Percentiles rank a stretch among this genome's conserved stretches.
Conservation (phyloP, 169 alveolate species). For the Plasmodium fragile region DNA sequence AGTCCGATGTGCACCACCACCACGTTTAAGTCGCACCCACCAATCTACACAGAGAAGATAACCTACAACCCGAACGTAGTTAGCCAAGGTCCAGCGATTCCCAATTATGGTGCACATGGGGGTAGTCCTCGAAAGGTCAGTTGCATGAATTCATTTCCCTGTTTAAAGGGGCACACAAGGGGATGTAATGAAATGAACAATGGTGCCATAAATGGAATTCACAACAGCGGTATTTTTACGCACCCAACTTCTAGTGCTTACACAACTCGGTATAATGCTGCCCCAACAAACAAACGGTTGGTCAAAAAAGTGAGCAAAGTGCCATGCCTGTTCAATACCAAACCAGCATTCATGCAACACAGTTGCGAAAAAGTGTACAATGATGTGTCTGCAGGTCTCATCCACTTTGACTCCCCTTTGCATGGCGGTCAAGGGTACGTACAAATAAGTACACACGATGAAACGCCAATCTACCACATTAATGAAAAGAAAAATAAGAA, state of each 20-base stretch:
- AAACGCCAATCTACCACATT: background rate
- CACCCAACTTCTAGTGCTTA: background rate
- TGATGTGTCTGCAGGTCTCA: background rate
- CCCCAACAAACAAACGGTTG: background rate
- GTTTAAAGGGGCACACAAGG: conserved; percentile 5
- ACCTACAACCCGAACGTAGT: conserved; percentile 12
- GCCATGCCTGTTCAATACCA: background rate
- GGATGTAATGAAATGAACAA: background rate
- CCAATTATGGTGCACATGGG: background rate
- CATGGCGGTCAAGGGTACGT: background rate
- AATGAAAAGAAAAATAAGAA: background rate
- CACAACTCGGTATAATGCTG: background rate
- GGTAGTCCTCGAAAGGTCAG: conserved; percentile 4
- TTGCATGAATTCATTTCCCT: conserved; percentile 45
- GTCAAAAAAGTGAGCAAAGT: background rate
- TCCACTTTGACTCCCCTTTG: conserved; percentile 4
- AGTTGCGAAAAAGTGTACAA: background rate
- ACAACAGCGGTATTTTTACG: background rate
- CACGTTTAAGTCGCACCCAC: background rate
- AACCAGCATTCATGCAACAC: background rate
- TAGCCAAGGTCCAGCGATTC: background rate
- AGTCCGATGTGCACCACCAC: background rate
- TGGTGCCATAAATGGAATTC: background rate
- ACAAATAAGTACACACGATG: background rate
- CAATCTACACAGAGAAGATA: conserved; percentile 3